Conservation (phyloP, 495 filamentous ascomycete species). For the Daldinia childiae region DNA sequence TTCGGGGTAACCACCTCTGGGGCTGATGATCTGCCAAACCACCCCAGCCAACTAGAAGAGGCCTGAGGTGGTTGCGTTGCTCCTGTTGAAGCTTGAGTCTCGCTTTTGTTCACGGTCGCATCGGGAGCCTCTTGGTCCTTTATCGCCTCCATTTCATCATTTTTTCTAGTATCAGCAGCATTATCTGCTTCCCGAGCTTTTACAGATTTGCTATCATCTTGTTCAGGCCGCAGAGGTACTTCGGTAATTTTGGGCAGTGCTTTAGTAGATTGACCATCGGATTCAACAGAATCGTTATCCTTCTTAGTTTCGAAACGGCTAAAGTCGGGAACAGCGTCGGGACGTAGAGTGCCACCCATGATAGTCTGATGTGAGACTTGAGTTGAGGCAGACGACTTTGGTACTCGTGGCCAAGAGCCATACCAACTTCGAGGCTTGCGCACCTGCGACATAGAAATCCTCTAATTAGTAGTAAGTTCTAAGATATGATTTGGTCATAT, state of each 20-base stretch:
- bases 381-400: slow-evolving; percentile 76
- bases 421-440: slow-evolving; percentile 71
- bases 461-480: slow-evolving; percentile 22
- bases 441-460: slow-evolving; percentile 46
- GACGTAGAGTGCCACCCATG: slow-evolving; percentile 61
- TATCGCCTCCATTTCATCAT: slow-evolving; percentile 1
- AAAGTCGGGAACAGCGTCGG: slow-evolving; percentile 53
- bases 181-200: slow-evolving; percentile 24
- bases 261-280: slow-evolving; percentile 38
- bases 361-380: slow-evolving; percentile 82
- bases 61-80: slow-evolving; percentile 48
- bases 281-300: slow-evolving; percentile 38
- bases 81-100: slow-evolving; percentile 22
- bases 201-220: slow-evolving; percentile 41
- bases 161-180: slow-evolving; percentile 8
- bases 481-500: slow-evolving; percentile 12
- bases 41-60: slow-evolving; percentile 66
- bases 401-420: slow-evolving; percentile 70
- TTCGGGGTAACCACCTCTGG: slow-evolving; percentile 38
- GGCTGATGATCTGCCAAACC: slow-evolving; percentile 57
- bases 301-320: slow-evolving; percentile 59
- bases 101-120: slow-evolving; percentile 7
- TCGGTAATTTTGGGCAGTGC: slow-evolving; percentile 44
- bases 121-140: slow-evolving; percentile 18
- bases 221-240: slow-evolving; percentile 34